Percentiles rank a stretch among this genome's conserved stretches.
These are phyloP conservation scores for Westerdykella aurantiaca DNA, from an alignment of 2,329 filamentous ascomycete species.

Conservation along the genomic window DNA sequence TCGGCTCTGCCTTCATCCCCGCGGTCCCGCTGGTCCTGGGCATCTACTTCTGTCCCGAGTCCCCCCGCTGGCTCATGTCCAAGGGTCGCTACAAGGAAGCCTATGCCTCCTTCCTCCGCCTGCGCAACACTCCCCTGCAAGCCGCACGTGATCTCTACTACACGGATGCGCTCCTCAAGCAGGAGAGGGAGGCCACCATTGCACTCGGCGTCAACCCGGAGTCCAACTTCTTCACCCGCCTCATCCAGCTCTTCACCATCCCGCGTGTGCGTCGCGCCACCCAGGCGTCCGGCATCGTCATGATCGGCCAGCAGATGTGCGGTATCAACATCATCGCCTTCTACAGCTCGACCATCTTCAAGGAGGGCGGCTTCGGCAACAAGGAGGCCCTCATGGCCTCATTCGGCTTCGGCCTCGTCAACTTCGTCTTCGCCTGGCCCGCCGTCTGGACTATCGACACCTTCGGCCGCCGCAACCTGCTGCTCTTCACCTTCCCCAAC, in stretches of 20 bases:
- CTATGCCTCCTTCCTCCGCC: slow-evolving; percentile 23
- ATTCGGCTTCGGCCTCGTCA: slow-evolving; percentile 54
- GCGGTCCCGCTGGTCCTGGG: slow-evolving; percentile 36
- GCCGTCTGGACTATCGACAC: slow-evolving; percentile 53
- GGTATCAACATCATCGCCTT: slow-evolving; percentile 48
- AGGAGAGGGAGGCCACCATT: slow-evolving; percentile 31
- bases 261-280: slow-evolving; percentile 66
- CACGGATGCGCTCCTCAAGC: slow-evolving; percentile 33
- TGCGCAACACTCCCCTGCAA: slow-evolving; percentile 26
- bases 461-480: slow-evolving; percentile 47
- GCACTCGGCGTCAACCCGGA: slow-evolving; percentile 29
- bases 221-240: slow-evolving; percentile 38
- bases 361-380: slow-evolving; percentile 41
- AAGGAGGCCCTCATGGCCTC: slow-evolving; percentile 48
- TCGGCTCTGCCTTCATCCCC: slow-evolving; percentile 38
- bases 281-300: slow-evolving; percentile 69
- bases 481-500: slow-evolving; percentile 46
- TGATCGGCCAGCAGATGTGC: slow-evolving; percentile 63
- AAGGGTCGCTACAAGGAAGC: slow-evolving; percentile 23
- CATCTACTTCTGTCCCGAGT: slow-evolving; percentile 41
- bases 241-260: slow-evolving; percentile 59
- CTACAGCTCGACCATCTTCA: slow-evolving; percentile 48
- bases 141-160: slow-evolving; percentile 33
- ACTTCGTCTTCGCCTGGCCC: slow-evolving; percentile 54
- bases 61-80: slow-evolving; percentile 23